Evolutionary conservation across 495 filamentous ascomycete species (phyloP).

Genomic region (Annulohypoxylon maeteangense): DNA sequence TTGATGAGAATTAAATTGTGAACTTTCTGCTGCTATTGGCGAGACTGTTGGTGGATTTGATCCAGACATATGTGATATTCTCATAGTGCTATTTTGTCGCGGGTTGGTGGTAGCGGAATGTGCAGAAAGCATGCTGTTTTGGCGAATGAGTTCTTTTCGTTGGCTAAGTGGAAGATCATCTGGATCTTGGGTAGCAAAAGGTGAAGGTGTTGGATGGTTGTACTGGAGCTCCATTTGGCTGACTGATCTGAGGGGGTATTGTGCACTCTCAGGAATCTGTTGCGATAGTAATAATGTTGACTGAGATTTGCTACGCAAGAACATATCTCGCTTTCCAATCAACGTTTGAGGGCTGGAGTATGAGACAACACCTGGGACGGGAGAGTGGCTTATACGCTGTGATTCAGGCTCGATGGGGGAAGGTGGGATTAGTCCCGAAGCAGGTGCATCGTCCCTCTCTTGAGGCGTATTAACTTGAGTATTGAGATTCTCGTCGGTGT

Average conservation of each 20-base stretch:
- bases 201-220: constrained; percentile 42
- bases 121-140: constrained; percentile 49
- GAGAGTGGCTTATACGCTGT: constrained; percentile 35
- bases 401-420: constrained; percentile 31
- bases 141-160: constrained; percentile 66
- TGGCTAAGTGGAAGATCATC: constrained; percentile 82
- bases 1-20: constrained; percentile 67
- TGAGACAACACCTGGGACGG: constrained; percentile 49
- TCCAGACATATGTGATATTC: constrained; percentile 26
- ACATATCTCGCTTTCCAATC: constrained; percentile 69
- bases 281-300: constrained; percentile 46
- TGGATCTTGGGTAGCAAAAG: constrained; percentile 44
- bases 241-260: constrained; percentile 44
- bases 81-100: constrained; percentile 38
- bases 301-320: constrained; percentile 64
- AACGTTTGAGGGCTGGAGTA: constrained; percentile 63
- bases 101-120: constrained; percentile 22
- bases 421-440: constrained; percentile 22
- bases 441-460: constrained; percentile 24
- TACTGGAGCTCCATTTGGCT: constrained; percentile 48
- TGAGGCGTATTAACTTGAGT: constrained; percentile 29
- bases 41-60: constrained; percentile 16
- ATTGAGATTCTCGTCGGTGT: constrained; percentile 35
- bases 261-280: constrained; percentile 32
- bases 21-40: constrained; percentile 42